A percentile compares a stretch with the other conserved stretches of the same genome.
phyloP scores from a whole-genome alignment of 129 eudicot genomes.

The Mikania micrantha region DNA sequence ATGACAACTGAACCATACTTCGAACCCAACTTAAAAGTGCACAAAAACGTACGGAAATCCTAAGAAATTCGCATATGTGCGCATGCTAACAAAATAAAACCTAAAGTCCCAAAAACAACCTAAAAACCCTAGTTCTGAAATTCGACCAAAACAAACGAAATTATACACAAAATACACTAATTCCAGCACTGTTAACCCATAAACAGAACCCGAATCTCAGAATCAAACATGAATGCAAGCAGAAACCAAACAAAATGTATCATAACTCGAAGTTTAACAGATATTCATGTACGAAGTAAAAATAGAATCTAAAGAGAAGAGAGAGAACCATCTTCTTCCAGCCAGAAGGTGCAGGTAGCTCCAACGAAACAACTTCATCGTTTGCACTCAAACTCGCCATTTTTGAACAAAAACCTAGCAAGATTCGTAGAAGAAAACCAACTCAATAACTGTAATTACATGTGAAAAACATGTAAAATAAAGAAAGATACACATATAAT shows the following conservation, averaged over 20 bases:
- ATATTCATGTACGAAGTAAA: background rate
- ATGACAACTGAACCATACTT: background rate
- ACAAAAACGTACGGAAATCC: constrained; percentile 5
- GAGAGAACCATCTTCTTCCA: constrained; percentile 69
- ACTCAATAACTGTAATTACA: constrained; percentile 1
- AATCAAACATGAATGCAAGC: constrained; percentile 4
- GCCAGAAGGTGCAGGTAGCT: constrained; percentile 80
- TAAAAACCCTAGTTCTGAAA: constrained; percentile 25
- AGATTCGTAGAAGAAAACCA: constrained; percentile 11
- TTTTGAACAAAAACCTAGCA: constrained; percentile 25
- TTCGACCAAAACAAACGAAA: constrained; percentile 1
- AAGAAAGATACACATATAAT: background rate
- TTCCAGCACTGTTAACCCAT: background rate
- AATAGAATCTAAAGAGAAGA: constrained; percentile 10
- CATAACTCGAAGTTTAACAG: constrained; percentile 1
- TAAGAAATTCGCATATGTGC: background rate
- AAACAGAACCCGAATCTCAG: background rate
- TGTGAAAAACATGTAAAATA: background rate
- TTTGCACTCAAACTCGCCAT: constrained; percentile 52
- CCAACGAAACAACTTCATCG: constrained; percentile 57
- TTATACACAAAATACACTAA: constrained; percentile 2
- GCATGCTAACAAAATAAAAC: background rate
- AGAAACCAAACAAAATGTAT: background rate
- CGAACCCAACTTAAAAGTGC: background rate
- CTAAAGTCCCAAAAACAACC: constrained; percentile 9